Base-by-base conservation (phyloP, 768 basidiomycete genomes). In the Wakefieldia striispora region DNA sequence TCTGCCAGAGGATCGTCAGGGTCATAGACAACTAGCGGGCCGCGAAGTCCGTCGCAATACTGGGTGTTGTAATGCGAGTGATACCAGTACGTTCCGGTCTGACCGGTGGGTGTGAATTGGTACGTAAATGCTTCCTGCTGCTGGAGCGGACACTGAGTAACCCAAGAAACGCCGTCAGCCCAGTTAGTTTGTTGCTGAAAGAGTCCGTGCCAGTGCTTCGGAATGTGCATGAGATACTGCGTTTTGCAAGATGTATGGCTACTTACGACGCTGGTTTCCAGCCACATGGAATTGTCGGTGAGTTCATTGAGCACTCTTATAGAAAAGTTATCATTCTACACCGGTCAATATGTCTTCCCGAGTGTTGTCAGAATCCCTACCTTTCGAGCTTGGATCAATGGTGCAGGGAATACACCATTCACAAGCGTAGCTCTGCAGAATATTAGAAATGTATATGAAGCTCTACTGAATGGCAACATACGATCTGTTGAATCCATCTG, bases 51-150 rank as follows among this genome's bases (percentile, higher is more conserved):
- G 31, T 76, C 75, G 41, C 75, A 75, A 40, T 65, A 65, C 53
- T 77, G 75, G 9, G 54, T 64, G 3, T 23, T 27, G 37, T 59
- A 58, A 41, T 77, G 75, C 8, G 71, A 72, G 50, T 77, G 75
- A 47, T 76, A 77, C 76, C 77, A 78, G 48, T 70, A 79, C 2
- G 75, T 76, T 17, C 77, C 76, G 1, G 63, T 64, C 43, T 76
- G 73, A 40, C 60, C 53, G 0, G 42, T 21, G 23, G 53, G 50
- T 4, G 48, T 50, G 54, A 78, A 77, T 7, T 60, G 57, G 42
- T 77, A 69, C 26, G 62, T 33, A 48, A 76, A 78, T 0, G 64
- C 61, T 19, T 68, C 52, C 1, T 60, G 47, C 1, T 60, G 68
- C 2, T 54, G 58, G 31, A 75, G 70, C 1, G 76, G 77, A 39